Conservation (phyloP, 2,329 filamentous ascomycete genomes). For the Ascochyta pisi region DNA sequence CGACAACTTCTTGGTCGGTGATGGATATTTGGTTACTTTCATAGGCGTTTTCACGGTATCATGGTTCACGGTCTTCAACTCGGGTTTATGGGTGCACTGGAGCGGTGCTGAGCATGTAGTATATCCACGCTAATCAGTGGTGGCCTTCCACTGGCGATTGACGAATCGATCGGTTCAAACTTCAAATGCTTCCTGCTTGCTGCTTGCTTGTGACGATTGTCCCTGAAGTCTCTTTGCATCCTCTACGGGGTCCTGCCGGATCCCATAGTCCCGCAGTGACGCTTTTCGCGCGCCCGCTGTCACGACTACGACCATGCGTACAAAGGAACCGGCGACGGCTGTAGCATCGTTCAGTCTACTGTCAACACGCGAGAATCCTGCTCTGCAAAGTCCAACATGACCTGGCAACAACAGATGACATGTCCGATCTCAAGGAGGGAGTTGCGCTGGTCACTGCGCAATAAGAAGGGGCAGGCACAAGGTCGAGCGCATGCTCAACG, state of each 20-base stretch:
- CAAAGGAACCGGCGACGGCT: slow-evolving; percentile 5
- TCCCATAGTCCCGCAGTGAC: slow-evolving; percentile 13
- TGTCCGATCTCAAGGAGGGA: slow-evolving; percentile 61
- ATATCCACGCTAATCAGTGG: slow-evolving; percentile 49
- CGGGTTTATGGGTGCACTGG: slow-evolving; percentile 46
- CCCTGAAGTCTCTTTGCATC: too few species aligned
- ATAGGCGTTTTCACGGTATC: slow-evolving; percentile 45
- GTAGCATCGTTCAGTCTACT: neutral
- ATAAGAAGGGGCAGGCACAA: neutral
- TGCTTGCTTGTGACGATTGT: slow-evolving; percentile 11
- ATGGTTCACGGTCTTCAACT: slow-evolving; percentile 47
- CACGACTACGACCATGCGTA: slow-evolving; percentile 3
- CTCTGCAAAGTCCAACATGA: slow-evolving; percentile 34
- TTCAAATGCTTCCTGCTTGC: slow-evolving; percentile 18
- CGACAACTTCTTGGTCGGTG: slow-evolving; percentile 35
- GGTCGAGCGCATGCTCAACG: too few species aligned
- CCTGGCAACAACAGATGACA: slow-evolving; percentile 57
- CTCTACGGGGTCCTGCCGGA: neutral
- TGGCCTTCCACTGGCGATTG: slow-evolving; percentile 40
- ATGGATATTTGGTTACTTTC: slow-evolving; percentile 37
- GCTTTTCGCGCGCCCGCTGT: slow-evolving; percentile 14
- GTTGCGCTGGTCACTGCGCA: slow-evolving; percentile 36
- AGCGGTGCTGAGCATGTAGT: slow-evolving; percentile 48
- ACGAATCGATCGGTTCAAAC: slow-evolving; percentile 41
- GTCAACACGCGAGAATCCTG: neutral